These are phyloP conservation scores for Gynostemma pentaphyllum DNA, from an alignment of 306 rosid species.

Conservation along the genomic window DNA sequence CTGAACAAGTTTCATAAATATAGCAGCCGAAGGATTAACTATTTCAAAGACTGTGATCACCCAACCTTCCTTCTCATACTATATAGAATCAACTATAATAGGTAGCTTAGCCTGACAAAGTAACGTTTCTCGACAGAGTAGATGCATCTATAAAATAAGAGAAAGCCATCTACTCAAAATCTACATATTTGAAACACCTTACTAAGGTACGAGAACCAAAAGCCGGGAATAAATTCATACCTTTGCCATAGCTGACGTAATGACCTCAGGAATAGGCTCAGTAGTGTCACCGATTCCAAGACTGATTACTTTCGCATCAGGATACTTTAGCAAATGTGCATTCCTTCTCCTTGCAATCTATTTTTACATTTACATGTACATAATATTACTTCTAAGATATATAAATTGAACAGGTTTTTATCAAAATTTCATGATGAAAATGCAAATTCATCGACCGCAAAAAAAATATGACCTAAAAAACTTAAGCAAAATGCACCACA, in stretches of 20 bases:
- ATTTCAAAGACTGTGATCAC: neutral
- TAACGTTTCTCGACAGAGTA: neutral
- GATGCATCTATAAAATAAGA: neutral
- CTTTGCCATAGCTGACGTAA: slow-evolving; percentile 79
- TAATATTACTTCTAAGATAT: slow-evolving; percentile 6
- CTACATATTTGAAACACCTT: neutral
- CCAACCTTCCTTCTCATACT: neutral
- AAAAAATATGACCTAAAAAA: slow-evolving; percentile 10
- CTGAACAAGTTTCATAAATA: neutral
- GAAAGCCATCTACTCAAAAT: neutral
- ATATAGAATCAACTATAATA: neutral
- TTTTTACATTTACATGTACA: neutral
- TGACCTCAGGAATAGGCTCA: slow-evolving; percentile 94
- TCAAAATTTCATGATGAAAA: neutral
- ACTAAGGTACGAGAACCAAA: neutral
- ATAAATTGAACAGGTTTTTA: neutral
- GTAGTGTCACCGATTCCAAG: slow-evolving; percentile 99
- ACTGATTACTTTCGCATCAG: slow-evolving; percentile 91
- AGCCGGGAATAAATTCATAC: slow-evolving; percentile 19
- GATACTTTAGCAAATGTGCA: slow-evolving; percentile 82
- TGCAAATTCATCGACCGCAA: neutral
- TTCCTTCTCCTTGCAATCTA: slow-evolving; percentile 79
- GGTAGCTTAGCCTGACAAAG: neutral
- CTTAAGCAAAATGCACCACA: slow-evolving; percentile 17
- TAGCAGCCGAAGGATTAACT: neutral